phyloP scores from a whole-genome alignment of 1,139 yeast genomes.

The Yamadazyma blattariae region DNA sequence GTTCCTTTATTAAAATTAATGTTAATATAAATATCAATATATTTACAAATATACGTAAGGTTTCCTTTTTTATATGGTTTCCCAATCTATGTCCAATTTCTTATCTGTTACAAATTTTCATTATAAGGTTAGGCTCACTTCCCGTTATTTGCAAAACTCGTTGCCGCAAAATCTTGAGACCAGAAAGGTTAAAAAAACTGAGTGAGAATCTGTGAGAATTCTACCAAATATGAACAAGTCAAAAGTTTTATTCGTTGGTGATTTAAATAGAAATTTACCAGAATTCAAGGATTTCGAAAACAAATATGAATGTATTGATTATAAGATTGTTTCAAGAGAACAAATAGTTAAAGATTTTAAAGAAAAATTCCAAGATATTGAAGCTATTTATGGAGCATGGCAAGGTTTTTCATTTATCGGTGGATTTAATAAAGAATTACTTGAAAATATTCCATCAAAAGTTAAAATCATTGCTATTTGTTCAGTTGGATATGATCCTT shows the following conservation, averaged over 20 bases:
- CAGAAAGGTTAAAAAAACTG: too few species aligned
- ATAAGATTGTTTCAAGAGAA: constrained; percentile 38
- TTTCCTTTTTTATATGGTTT: too few species aligned
- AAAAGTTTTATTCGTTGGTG: constrained; percentile 47
- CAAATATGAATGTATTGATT: constrained; percentile 42
- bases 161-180: too few species aligned
- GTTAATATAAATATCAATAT: too few species aligned
- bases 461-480: constrained; percentile 61
- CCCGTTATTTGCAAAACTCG: too few species aligned
- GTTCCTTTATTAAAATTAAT: too few species aligned
- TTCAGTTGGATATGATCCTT: constrained; percentile 69
- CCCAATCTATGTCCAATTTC: too few species aligned
- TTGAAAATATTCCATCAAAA: constrained; percentile 49
- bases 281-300: constrained; percentile 35
- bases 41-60: too few species aligned
- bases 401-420: constrained; percentile 51
- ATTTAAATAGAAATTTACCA: constrained; percentile 32
- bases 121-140: too few species aligned
- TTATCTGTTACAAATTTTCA: too few species aligned
- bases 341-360: constrained; percentile 38
- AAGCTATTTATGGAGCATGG: constrained; percentile 67
- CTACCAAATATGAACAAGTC: not conserved
- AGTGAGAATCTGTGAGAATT: too few species aligned
- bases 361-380: constrained; percentile 35
- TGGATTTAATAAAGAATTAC: constrained; percentile 44